Percentiles rank a stretch among this genome's conserved stretches.
These are phyloP conservation scores for Withania somnifera DNA, from an alignment of 305 asterid genomes.

Conservation along the genomic window DNA sequence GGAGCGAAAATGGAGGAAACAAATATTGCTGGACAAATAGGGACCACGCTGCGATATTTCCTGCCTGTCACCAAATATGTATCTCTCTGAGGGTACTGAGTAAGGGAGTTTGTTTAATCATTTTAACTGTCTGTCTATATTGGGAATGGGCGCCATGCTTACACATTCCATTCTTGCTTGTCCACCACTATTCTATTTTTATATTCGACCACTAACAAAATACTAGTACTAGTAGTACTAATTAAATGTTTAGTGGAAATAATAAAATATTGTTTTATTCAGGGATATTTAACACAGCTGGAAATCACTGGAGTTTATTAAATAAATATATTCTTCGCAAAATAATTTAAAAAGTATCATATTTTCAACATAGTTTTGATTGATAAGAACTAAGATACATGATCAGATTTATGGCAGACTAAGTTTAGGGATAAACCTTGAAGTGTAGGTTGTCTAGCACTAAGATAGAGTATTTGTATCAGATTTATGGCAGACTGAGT, in stretches of 20 bases:
- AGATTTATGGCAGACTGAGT: too few species aligned
- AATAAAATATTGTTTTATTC: not conserved
- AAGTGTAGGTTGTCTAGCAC: too few species aligned
- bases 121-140: not conserved
- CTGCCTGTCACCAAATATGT: slow-evolving; percentile 28
- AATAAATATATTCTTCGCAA: too few species aligned
- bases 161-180: not conserved
- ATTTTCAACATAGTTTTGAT: too few species aligned
- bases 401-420: too few species aligned
- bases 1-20: slow-evolving; percentile 41
- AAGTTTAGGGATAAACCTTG: too few species aligned
- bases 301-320: not conserved
- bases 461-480: too few species aligned
- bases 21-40: slow-evolving; percentile 16
- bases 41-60: slow-evolving; percentile 37
- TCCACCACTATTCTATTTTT: not conserved
- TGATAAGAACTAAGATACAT: too few species aligned
- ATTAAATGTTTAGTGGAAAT: not conserved
- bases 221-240: not conserved
- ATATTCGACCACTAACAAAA: not conserved
- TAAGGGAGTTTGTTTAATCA: not conserved
- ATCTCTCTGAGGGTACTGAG: not conserved
- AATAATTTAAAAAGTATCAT: too few species aligned
- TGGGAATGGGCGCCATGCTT: not conserved
- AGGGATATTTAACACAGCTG: not conserved